Conservation (phyloP, 1,139 yeast species). For the Suhomyces chickasaworum region DNA sequence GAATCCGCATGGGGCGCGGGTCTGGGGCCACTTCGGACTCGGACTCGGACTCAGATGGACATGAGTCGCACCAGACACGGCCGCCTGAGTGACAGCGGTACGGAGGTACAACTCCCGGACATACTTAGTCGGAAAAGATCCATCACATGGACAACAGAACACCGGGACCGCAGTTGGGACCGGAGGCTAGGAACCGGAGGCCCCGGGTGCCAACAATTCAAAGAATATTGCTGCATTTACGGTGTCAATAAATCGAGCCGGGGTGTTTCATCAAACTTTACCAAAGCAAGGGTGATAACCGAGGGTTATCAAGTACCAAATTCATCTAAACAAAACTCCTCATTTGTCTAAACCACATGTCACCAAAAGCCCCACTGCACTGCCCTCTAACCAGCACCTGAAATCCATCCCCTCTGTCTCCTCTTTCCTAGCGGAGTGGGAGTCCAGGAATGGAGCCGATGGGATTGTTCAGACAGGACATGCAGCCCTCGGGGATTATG, state of each 20-base stretch:
- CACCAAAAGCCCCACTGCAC: slow-evolving; percentile 1
- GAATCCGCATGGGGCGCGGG: slow-evolving; percentile 6
- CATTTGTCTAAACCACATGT: background rate
- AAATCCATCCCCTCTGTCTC: slow-evolving; percentile 8
- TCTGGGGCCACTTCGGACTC: slow-evolving; percentile 12
- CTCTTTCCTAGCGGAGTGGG: slow-evolving; percentile 1
- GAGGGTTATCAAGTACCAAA: background rate
- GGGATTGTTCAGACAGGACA: background rate
- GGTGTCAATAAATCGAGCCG: background rate
- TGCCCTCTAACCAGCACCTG: background rate
- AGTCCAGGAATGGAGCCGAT: background rate
- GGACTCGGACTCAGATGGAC: slow-evolving; percentile 13
- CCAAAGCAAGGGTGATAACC: background rate
- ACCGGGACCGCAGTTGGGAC: too few species aligned
- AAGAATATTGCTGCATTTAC: too few species aligned
- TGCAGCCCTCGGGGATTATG: background rate
- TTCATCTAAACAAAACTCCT: background rate
- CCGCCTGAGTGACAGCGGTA: slow-evolving; percentile 3
- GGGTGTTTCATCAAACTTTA: background rate
- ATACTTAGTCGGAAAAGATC: background rate
- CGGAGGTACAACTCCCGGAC: slow-evolving; percentile 4
- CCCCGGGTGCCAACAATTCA: too few species aligned
- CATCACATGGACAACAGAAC: too few species aligned
- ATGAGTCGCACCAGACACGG: slow-evolving; percentile 11
- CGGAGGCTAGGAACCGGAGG: too few species aligned